Percentiles rank a stretch among this genome's conserved stretches.
Conservation (phyloP, 2,329 filamentous ascomycete species). For the Setomelanomma holmii region DNA sequence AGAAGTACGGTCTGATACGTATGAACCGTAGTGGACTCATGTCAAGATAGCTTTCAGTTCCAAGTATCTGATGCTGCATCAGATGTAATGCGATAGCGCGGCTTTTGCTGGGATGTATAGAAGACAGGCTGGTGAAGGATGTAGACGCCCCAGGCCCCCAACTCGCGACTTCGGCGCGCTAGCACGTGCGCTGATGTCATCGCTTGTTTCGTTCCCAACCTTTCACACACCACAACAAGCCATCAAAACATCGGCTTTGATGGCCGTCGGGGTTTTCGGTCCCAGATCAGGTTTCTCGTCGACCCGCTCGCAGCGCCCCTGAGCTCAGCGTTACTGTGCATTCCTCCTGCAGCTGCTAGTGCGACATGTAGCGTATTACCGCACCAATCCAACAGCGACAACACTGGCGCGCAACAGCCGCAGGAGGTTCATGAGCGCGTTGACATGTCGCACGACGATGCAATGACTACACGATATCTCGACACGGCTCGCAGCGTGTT, state of each 20-base stretch:
- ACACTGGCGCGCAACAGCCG: neutral
- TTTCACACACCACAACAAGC: neutral
- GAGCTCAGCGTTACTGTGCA: neutral
- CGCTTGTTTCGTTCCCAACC: neutral
- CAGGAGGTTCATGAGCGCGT: neutral
- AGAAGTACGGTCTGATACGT: too few species aligned
- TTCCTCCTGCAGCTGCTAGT: conserved; percentile 3
- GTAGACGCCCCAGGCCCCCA: too few species aligned
- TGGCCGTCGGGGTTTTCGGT: neutral
- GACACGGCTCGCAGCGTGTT: neutral
- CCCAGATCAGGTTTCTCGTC: neutral
- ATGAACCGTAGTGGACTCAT: too few species aligned
- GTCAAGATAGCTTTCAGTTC: too few species aligned
- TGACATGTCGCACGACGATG: neutral
- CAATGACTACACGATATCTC: neutral
- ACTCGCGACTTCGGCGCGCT: neutral
- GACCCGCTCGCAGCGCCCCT: neutral
- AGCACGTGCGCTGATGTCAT: conserved; percentile 17
- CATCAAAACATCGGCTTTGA: neutral
- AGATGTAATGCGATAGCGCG: too few species aligned
- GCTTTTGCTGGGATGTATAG: too few species aligned
- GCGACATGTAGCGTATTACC: conserved; percentile 5
- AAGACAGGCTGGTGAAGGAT: neutral
- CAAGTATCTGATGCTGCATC: too few species aligned
- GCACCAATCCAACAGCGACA: neutral